Base-by-base conservation (phyloP, 2,329 filamentous ascomycete genomes). In the Ceratocystis albifundus region DNA sequence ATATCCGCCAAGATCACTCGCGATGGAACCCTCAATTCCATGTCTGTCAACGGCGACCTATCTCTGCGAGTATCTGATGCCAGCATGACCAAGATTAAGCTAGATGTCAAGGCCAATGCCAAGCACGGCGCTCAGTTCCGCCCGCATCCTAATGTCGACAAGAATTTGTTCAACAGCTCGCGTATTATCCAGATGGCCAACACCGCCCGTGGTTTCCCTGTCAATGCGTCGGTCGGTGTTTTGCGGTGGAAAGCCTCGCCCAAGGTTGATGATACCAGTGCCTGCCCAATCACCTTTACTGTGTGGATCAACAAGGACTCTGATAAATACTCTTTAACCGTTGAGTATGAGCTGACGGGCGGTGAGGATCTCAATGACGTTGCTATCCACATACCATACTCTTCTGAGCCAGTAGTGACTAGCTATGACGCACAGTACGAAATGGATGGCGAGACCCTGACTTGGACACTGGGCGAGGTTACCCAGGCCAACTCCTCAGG, bases 61-160 rank as follows among this genome's bases (percentile, higher is more conserved):
- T 90, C 93, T 72, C 84, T 99, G 68, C 90, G 89, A 71, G 94
- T 99, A 72, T 86, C 88, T 25, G 93, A 99, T 74, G 83, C 90
- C 0, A 86, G 88, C 69, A 83, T 99, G 74, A 94, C 92, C 69
- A 96, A 96, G 79, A 81, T 97, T 76, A 96, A 92, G 76, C 86
- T 99, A 66, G 86, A 86, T 70, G 82, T 97, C 48, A 81, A 83
- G 46, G 86, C 91, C 41, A 85, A 87, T 69, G 80, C 91, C 55
- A 90, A 86, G 55, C 88, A 91, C 70, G 90, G 90, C 68, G 92
- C 88, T 20, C 91, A 96, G 75, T 94, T 96, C 80, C 88, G 91
- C 72, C 94, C 93, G 48, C 94, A 99, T 75, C 94, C 94, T 64
- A 97, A 97, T 74, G 93, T 99, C 66, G 93, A 99, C 78, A 92